Evolutionary conservation across 1,139 yeast genomes (phyloP).

Genomic region (Pichia sp.): DNA sequence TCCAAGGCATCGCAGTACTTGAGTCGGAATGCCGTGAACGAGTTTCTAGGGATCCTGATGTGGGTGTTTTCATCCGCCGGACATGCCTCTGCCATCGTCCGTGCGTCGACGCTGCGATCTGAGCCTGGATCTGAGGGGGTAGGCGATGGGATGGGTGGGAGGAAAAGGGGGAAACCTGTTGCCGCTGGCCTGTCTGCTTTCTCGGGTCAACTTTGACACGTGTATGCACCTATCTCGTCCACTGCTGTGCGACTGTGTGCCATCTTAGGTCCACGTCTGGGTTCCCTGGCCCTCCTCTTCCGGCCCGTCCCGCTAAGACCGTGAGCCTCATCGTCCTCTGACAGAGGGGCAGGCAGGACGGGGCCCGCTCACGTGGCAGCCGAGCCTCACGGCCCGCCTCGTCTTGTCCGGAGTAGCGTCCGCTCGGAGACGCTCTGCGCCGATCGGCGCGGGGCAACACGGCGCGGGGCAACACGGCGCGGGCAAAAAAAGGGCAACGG

Average conservation of each 20-base stretch:
- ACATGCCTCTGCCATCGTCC: not conserved
- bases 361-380: not conserved
- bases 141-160: not conserved
- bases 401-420: not conserved
- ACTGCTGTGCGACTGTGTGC: too few relatives aligned
- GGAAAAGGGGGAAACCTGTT: too few relatives aligned
- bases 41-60: slow-evolving; percentile 35
- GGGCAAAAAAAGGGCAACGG: too few relatives aligned
- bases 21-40: slow-evolving; percentile 66
- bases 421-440: too few relatives aligned
- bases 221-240: too few relatives aligned
- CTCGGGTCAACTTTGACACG: too few relatives aligned
- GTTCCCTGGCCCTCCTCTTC: not conserved
- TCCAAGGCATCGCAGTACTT: slow-evolving; percentile 49
- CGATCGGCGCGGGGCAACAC: not conserved
- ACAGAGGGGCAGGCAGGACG: too few relatives aligned
- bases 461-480: not conserved
- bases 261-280: too few relatives aligned
- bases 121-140: not conserved
- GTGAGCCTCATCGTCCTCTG: too few relatives aligned
- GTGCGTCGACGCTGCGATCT: not conserved
- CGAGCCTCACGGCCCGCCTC: not conserved
- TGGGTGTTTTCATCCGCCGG: not conserved
- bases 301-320: not conserved
- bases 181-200: too few relatives aligned